phyloP scores from a whole-genome alignment of 2,329 filamentous ascomycete genomes.

The Sporothrix protearum region DNA sequence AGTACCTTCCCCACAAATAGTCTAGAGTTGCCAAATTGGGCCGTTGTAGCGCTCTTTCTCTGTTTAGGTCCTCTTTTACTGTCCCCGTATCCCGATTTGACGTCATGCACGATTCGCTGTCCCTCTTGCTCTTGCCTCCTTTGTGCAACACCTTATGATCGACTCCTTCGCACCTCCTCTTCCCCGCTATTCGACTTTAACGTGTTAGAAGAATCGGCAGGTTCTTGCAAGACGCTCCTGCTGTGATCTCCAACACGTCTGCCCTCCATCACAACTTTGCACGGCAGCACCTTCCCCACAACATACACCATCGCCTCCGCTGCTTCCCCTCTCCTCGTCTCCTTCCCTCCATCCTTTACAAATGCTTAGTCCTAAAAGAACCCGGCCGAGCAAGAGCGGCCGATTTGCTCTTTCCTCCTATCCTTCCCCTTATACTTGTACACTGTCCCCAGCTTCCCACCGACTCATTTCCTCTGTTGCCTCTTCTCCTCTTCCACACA shows the following conservation, averaged over 20 bases:
- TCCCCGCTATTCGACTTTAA: not conserved
- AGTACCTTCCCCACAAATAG: slow-evolving; percentile 2
- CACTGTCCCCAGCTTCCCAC: not conserved
- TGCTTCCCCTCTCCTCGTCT: not conserved
- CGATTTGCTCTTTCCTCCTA: not conserved
- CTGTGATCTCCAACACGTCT: not conserved
- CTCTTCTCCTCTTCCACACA: not conserved
- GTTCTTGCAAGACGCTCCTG: not conserved
- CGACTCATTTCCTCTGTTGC: not conserved
- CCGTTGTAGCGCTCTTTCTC: too few species aligned
- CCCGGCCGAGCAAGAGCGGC: not conserved
- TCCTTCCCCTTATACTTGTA: not conserved
- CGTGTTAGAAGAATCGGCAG: not conserved
- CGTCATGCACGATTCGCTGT: not conserved
- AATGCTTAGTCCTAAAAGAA: not conserved
- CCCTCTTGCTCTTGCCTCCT: not conserved
- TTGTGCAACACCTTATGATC: not conserved
- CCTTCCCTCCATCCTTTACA: not conserved
- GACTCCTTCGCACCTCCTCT: not conserved
- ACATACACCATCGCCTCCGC: not conserved
- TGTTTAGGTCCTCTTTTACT: too few species aligned
- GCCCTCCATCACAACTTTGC: not conserved
- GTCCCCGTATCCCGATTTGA: too few species aligned
- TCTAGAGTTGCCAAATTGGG: not conserved
- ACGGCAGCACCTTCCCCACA: not conserved